Evolutionary conservation across 805 yeast genomes (phyloP), one percentile per base, ranked within the genome.

Genomic region (Candida michaelii): DNA sequence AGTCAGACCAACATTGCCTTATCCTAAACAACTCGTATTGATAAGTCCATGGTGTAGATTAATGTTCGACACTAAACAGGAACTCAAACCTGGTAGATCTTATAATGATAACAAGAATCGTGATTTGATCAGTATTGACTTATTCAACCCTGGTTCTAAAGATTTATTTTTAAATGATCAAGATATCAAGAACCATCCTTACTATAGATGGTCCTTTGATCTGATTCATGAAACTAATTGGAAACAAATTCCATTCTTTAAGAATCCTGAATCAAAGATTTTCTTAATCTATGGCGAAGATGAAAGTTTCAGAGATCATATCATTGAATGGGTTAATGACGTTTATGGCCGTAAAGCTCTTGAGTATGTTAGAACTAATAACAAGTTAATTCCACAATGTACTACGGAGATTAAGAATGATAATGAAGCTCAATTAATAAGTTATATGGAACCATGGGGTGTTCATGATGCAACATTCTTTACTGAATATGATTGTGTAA

Each of bases 1-100:
- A 2, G 40, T 44, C 24, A 46, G 42, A 3, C 47, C 50, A 6
- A 30, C 41, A 3, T 42, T 52, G 21, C 46, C 54, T 1, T 60
- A 47, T 45, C 73, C 72, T 1, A 48, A 46, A 4, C 56, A 63
- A 40, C 49, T 60, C 35, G 36, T 64, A 2, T 53, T 67, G 36
- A 48, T 66, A 31, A 56, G 65, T 41, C 76, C 76, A 0, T 70
- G 76, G 76, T 65, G 66, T 14, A 58, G 59, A 23, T 39, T 68
- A 39, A 36, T 44, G 6, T 63, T 66, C 1, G 52, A 47, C 2
- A 43, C 39, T 3, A 38, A 50, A 1, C 60, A 58, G 27, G 46
- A 44, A 23, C 27, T 34, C 35, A 44, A 36, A 25, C 59, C 63
- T 5, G 73, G 73, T 1, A 45, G 49, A n/a, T 67, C 74, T 21